Evolutionary conservation across 1,284 basidiomycete species (phyloP).

Genomic region (Schizophyllum amplum): DNA sequence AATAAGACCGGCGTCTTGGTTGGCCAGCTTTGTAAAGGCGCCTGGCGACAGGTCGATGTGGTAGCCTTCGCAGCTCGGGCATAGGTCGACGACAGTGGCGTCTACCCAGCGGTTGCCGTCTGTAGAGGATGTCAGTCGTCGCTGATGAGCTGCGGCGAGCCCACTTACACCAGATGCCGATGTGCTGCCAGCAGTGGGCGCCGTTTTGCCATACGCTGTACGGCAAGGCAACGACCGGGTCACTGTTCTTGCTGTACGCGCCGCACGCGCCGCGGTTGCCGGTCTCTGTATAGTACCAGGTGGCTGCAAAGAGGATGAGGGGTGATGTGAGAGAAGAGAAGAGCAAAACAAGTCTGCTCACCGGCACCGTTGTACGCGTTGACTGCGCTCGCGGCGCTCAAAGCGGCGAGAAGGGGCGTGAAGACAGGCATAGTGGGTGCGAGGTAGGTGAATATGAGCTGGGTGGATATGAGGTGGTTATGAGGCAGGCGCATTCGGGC

Average conservation of each 20-base stretch:
- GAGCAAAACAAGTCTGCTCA: no score
- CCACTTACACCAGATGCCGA: constrained; percentile 12
- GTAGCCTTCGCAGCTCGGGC: constrained; percentile 6
- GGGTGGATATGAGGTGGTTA: no score
- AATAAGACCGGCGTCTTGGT: neutral
- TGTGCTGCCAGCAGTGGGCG: constrained; percentile 12
- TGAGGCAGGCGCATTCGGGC: no score
- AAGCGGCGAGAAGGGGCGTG: neutral
- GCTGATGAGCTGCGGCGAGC: no score
- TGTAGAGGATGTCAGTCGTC: neutral
- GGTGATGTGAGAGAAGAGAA: no score
- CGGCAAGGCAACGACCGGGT: constrained; percentile 14
- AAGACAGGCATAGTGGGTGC: neutral
- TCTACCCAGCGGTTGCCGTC: constrained; percentile 4
- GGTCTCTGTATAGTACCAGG: constrained; percentile 1
- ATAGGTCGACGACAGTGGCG: constrained; percentile 8
- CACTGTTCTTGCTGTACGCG: constrained; percentile 9
- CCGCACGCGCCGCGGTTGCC: constrained; percentile 13
- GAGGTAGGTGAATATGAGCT: no score
- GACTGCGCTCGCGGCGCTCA: neutral
- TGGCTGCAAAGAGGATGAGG: no score
- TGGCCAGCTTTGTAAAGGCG: constrained; percentile 4
- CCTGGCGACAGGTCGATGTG: constrained; percentile 5
- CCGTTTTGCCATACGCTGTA: constrained; percentile 9
- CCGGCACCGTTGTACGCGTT: neutral